Evolutionary conservation across 257 asterid genomes (phyloP).

Genomic region (Penstemon eatonii): DNA sequence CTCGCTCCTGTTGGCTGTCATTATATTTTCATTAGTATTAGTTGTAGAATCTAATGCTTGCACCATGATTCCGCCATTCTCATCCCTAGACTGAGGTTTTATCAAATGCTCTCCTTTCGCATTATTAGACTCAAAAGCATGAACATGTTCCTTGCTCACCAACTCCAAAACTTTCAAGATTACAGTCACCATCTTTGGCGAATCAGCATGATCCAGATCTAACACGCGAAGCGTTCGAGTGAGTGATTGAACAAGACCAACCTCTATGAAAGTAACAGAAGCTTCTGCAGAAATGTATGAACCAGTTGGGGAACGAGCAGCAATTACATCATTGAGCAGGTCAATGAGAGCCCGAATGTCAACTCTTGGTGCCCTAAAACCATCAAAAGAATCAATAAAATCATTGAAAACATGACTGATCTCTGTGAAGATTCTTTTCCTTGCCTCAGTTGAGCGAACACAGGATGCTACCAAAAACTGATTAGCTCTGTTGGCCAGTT

Average conservation of each 20-base stretch:
- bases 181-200: constrained; percentile 74
- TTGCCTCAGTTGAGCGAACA: constrained; percentile 90
- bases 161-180: constrained; percentile 84
- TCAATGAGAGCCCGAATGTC: constrained; percentile 68
- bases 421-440: constrained; percentile 83
- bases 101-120: constrained; percentile 56
- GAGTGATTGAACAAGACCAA: constrained; percentile 74
- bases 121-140: constrained; percentile 63
- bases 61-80: constrained; percentile 42
- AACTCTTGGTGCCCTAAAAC: constrained; percentile 61
- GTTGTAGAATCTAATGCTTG: constrained; percentile 44
- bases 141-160: constrained; percentile 90
- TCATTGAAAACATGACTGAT: constrained; percentile 62
- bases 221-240: constrained; percentile 65
- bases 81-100: constrained; percentile 58
- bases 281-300: constrained; percentile 87
- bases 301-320: constrained; percentile 91
- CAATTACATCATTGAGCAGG: constrained; percentile 76
- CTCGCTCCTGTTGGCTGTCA: constrained; percentile 50
- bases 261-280: constrained; percentile 80
- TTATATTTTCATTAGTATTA: constrained; percentile 50
- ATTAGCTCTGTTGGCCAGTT: constrained; percentile 82
- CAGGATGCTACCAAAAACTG: constrained; percentile 91
- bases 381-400: constrained; percentile 58
- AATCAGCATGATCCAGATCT: constrained; percentile 86